These are phyloP conservation scores for Aspergillus baeticus DNA, from an alignment of 495 filamentous ascomycete species.

Conservation along the genomic window DNA sequence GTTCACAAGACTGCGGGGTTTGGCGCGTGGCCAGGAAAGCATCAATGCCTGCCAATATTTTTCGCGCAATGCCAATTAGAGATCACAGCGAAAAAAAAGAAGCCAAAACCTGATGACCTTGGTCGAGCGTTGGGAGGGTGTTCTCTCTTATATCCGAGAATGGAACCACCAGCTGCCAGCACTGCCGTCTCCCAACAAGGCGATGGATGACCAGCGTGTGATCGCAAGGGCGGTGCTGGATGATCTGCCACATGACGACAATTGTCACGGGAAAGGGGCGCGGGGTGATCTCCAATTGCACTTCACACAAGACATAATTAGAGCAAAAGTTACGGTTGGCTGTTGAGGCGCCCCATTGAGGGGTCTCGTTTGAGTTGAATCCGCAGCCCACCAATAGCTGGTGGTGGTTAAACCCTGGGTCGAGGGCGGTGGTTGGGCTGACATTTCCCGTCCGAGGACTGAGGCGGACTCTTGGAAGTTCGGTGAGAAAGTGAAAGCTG, in stretches of 20 bases:
- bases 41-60: background rate
- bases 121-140: background rate
- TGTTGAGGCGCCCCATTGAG: constrained; percentile 7
- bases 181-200: background rate
- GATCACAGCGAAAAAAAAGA: background rate
- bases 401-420: constrained; percentile 1
- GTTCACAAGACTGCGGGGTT: constrained; percentile 28
- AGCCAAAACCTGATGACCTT: constrained; percentile 12
- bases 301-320: constrained; percentile 11
- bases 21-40: constrained; percentile 22
- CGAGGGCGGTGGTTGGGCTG: constrained; percentile 13
- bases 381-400: constrained; percentile 18
- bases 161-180: background rate
- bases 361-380: background rate
- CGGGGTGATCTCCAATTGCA: constrained; percentile 8
- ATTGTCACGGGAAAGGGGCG: constrained; percentile 17
- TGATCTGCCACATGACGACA: constrained; percentile 25
- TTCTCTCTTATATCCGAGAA: background rate
- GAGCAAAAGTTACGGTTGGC: constrained; percentile 13
- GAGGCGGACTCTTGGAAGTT: too few relatives aligned
- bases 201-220: constrained; percentile 9
- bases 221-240: constrained; percentile 2
- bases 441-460: background rate
- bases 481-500: background rate
- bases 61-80: constrained; percentile 6